Base-by-base conservation (phyloP, 352 stramenopile species). In the Globisporangium paddicum region DNA sequence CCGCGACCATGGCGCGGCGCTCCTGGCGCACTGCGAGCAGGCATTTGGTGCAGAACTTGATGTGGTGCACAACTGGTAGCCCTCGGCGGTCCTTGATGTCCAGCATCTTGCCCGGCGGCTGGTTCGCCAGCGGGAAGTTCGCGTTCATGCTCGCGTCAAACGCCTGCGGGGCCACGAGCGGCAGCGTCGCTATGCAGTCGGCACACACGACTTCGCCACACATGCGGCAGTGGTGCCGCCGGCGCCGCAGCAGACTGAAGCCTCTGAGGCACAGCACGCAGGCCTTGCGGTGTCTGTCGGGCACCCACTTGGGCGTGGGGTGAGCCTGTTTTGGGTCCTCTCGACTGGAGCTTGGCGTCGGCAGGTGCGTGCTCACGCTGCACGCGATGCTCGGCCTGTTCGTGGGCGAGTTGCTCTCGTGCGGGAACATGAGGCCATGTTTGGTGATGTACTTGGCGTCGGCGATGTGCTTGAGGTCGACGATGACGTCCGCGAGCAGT, bases 371-470 rank as follows among this genome's bases (percentile, higher is more conserved):
- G 25, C 72, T 77, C 53, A 76, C 69, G 32, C 72, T 79, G 56
- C 73, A 66, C 26, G 41, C 40, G 11, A 41, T 61, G 28, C 34
- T 51, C 25, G 32, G 28, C n/a, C n/a, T n/a, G 6, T 55, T 60
- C 0, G 41, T 32, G 8, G 60, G 28, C 1, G 62, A 60, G 47
- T 25, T n/a, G n/a, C n/a, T 34, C n/a, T 57, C 50, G 28, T 83
- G 73, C 2, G 78, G 77, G 52, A 89, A 87, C 51, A 91, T 67
- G 64, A 86, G 79, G 10, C 77, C 77, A 62, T 89, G 79, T 62
- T 88, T 86, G 59, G 87, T 81, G 58, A 91, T 87, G 68, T 87
- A 87, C 75, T 91, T 91, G 59, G 85, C 84, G 51, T 91, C 82
- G 6, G 77, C 79, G 58, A 79, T 82, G 61, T 86, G 68, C 46